Base-by-base conservation (phyloP, 2,329 filamentous ascomycete species). In the Plenodomus tracheiphilus region DNA sequence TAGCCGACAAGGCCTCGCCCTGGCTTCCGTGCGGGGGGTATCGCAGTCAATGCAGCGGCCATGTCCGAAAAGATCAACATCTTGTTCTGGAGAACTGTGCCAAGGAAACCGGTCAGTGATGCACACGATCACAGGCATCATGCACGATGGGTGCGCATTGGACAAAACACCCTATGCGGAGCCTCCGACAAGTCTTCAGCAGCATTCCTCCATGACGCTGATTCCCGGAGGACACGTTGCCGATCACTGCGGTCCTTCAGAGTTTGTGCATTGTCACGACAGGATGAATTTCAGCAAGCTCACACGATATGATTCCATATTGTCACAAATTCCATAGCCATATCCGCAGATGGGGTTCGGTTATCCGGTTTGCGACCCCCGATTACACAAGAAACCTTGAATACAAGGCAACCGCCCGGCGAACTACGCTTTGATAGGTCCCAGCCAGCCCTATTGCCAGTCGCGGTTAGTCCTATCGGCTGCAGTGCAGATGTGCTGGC, bases 401-500 rank as follows among this genome's bases (percentile, higher is more conserved):
- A 62, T 60, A 43, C 46, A 39, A 61, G 61, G 58, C 28, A 32
- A 4, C 28, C 28, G 15, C 28, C 28, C 28, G 28, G 28, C 28
- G 28, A 32, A 32, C 28, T 11, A 32, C 13, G 9, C 6, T 32
- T 4, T 32, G 28, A 32, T 15, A 11, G 28, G 28, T 32, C 28
- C 28, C 28, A 32, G 43, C 43, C 48, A 58, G 57, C 59, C 59
- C 46, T 64, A 58, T 53, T 15, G 11, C 6, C 28, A 11, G 15
- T 32, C 11, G 13, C 11, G 13, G 28, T 15, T 15, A 32, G 6
- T 32, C 28, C 28, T 32, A 4, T 32, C 28, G 28, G 28, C 28
- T 32, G 11, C 28, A 15, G 28, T 32, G 28, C 28, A 53, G 57
- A 64, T 70, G 68, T 61, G 68, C 61, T 71, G 68, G 66, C 65